Conservation (phyloP, 2,329 filamentous ascomycete species). For the Scytalidium sp. region DNA sequence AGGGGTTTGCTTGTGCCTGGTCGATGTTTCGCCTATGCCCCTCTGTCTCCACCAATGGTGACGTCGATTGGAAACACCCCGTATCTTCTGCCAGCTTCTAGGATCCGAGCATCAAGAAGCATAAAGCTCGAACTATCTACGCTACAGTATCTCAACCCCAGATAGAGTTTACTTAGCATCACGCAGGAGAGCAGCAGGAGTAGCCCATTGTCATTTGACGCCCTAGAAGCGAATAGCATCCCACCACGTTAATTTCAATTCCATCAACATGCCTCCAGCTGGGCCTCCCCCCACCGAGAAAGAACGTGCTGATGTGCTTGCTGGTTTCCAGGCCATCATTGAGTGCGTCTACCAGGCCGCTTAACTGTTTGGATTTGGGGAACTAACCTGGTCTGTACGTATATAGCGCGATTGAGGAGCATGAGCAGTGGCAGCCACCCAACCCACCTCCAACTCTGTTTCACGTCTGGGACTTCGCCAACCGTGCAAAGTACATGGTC, state of each 20-base stretch:
- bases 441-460: constrained; percentile 30
- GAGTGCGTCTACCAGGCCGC: constrained; percentile 2
- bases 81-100: no score
- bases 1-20: background rate
- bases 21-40: no score
- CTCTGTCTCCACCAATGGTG: background rate
- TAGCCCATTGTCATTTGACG: no score
- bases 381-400: background rate
- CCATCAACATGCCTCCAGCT: background rate
- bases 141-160: no score
- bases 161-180: no score
- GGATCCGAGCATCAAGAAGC: no score
- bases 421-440: constrained; percentile 16
- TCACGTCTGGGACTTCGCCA: constrained; percentile 40
- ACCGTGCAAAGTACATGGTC: constrained; percentile 38
- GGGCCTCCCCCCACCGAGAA: constrained; percentile 7
- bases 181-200: no score
- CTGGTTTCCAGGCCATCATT: constrained; percentile 5
- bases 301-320: constrained; percentile 5
- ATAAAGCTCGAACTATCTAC: no score
- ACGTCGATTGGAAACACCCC: background rate
- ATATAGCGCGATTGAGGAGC: constrained; percentile 14
- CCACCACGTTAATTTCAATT: background rate
- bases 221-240: no score
- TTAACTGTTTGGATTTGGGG: background rate